Conservation (phyloP, 345 rosid genomes). For the Cardamine chenopodiifolia region DNA sequence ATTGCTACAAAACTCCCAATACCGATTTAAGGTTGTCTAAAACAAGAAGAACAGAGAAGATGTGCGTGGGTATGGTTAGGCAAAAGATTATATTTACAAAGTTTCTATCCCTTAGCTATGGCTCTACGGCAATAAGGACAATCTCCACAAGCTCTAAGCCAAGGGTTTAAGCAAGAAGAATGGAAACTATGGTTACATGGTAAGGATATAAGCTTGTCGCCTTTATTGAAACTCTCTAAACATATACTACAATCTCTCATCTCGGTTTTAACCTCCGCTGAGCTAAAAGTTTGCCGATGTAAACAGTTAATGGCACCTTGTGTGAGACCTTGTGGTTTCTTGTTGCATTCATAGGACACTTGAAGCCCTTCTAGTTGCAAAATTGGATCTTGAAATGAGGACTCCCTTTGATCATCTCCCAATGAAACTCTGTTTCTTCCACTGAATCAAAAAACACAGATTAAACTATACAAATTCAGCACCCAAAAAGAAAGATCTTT, state of each 20-base stretch:
- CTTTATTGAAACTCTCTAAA: constrained; percentile 73
- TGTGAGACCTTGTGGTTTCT: constrained; percentile 80
- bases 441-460: constrained; percentile 27
- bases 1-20: constrained; percentile 15
- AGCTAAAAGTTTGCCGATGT: constrained; percentile 52
- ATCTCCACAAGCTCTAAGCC: constrained; percentile 87
- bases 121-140: constrained; percentile 89
- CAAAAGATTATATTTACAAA: constrained; percentile 25
- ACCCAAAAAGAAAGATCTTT: too few species aligned
- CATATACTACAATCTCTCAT: constrained; percentile 56
- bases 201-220: constrained; percentile 58
- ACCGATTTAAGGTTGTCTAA: background rate
- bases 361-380: constrained; percentile 45
- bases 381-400: constrained; percentile 9
- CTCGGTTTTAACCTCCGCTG: constrained; percentile 35
- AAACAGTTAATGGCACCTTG: constrained; percentile 57
- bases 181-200: constrained; percentile 81
- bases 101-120: constrained; percentile 16
- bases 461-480: too few species aligned
- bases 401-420: constrained; percentile 33
- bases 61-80: constrained; percentile 17
- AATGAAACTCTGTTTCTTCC: constrained; percentile 25
- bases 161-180: constrained; percentile 75
- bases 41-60: background rate
- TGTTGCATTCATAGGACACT: constrained; percentile 33